Evolutionary conservation across 164 flowering plant genomes (phyloP).

Genomic region (Piper betle): DNA sequence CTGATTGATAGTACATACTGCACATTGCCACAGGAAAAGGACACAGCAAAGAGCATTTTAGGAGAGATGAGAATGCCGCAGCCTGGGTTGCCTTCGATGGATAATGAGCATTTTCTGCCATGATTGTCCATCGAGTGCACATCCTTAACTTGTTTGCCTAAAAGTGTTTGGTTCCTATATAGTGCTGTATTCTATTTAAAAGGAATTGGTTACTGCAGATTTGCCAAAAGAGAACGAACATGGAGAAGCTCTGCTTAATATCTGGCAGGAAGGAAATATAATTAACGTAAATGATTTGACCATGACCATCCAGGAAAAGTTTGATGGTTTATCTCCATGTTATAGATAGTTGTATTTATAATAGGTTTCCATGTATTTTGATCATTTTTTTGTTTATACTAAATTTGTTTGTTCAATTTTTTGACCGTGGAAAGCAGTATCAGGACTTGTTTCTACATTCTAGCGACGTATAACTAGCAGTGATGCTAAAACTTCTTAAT

Average conservation of each 20-base stretch:
- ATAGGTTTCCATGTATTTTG: too few relatives aligned
- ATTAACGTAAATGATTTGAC: background rate
- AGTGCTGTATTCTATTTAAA: background rate
- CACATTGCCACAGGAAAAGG: slow-evolving; percentile 62
- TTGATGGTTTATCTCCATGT: too few relatives aligned
- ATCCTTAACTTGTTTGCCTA: background rate
- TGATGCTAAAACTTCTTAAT: too few relatives aligned
- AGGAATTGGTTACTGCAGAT: background rate
- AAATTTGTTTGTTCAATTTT: too few relatives aligned
- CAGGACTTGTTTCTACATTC: too few relatives aligned
- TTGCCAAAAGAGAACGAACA: background rate
- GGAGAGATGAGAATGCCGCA: slow-evolving; percentile 51
- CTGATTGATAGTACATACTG: background rate
- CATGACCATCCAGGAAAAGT: background rate
- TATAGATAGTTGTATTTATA: too few relatives aligned
- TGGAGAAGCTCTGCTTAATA: background rate
- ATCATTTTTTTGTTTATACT: too few relatives aligned
- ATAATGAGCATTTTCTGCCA: slow-evolving; percentile 60
- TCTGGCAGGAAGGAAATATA: background rate
- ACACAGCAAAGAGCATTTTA: slow-evolving; percentile 76
- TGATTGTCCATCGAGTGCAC: slow-evolving; percentile 12
- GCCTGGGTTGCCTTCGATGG: slow-evolving; percentile 48
- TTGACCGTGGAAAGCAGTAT: too few relatives aligned
- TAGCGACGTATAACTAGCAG: too few relatives aligned
- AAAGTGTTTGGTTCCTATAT: background rate